Percentiles rank a stretch among this genome's conserved stretches.
Conservation (phyloP, 2,329 filamentous ascomycete genomes). For the Sarocladiaceae sp. region DNA sequence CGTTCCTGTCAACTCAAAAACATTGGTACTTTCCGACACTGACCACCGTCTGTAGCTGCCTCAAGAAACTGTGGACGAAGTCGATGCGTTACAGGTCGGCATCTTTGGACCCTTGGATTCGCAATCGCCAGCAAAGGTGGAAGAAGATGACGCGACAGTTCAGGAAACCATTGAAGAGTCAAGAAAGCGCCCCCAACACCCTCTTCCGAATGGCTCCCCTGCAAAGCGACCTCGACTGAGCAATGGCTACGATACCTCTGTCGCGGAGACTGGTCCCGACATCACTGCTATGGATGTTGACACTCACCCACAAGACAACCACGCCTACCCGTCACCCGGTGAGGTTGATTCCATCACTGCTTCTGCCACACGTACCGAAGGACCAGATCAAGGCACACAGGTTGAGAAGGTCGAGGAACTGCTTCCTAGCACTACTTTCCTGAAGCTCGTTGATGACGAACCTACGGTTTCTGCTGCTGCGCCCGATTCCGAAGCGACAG, state of each 20-base stretch:
- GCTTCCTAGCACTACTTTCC: conserved; percentile 54
- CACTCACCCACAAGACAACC: conserved; percentile 43
- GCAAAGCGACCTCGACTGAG: conserved; percentile 56
- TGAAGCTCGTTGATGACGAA: conserved; percentile 46
- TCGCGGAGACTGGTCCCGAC: conserved; percentile 31
- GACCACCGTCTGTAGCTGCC: conserved; percentile 39
- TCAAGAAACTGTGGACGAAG: conserved; percentile 41
- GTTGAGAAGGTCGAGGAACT: conserved; percentile 61
- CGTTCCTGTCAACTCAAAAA: not conserved
- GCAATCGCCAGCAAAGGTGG: conserved; percentile 37
- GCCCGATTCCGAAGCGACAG: conserved; percentile 25
- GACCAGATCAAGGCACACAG: conserved; percentile 61
- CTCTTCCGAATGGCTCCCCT: conserved; percentile 50
- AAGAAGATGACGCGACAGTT: conserved; percentile 33
- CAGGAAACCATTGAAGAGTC: conserved; percentile 32
- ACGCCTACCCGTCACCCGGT: conserved; percentile 59
- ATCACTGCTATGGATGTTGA: conserved; percentile 60
- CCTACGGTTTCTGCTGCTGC: conserved; percentile 1
- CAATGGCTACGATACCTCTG: conserved; percentile 56
- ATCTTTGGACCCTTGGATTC: conserved; percentile 53
- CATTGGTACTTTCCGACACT: conserved; percentile 13
- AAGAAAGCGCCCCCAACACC: conserved; percentile 47
- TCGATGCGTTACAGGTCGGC: conserved; percentile 44
- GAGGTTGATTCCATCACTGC: conserved; percentile 53
- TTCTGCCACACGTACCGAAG: conserved; percentile 52